Evolutionary conservation across 1,139 yeast species (phyloP).

Genomic region (Scheffersomyces illinoinensis): DNA sequence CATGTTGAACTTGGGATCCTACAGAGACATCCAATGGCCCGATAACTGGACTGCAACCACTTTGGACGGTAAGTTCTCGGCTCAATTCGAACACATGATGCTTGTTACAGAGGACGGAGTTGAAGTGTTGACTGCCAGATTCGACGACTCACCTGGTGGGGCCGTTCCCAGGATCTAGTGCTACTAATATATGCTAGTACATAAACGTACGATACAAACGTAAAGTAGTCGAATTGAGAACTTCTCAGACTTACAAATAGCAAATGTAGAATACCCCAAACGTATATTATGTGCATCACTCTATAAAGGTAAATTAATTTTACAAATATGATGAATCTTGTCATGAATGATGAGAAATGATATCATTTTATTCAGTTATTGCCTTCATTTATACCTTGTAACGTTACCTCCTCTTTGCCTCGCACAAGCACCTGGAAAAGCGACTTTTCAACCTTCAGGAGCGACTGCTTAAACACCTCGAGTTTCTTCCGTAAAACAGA

Average conservation of each 20-base stretch:
- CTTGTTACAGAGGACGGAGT: constrained; percentile 92
- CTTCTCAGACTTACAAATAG: too few species aligned
- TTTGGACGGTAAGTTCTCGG: constrained; percentile 82
- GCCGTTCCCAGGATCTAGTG: constrained; percentile 57
- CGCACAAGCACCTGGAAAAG: constrained; percentile 26
- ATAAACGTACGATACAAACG: too few species aligned
- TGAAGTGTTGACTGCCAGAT: constrained; percentile 84
- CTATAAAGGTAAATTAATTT: too few species aligned
- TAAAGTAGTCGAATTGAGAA: not conserved
- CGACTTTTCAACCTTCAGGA: constrained; percentile 26
- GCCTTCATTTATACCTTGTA: not conserved
- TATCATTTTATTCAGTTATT: not conserved
- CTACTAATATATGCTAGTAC: not conserved
- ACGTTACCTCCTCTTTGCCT: constrained; percentile 14
- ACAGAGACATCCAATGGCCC: constrained; percentile 88
- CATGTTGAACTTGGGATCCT: constrained; percentile 89
- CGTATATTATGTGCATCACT: too few species aligned
- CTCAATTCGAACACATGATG: constrained; percentile 94
- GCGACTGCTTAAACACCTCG: constrained; percentile 25
- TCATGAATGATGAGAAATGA: not conserved
- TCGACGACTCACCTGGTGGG: constrained; percentile 41
- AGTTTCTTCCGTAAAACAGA: constrained; percentile 22
- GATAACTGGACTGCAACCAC: constrained; percentile 97
- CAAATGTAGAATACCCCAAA: not conserved
- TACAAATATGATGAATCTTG: not conserved